Conservation (phyloP, 257 asterid genomes). For the Fraxinus pennsylvanica region DNA sequence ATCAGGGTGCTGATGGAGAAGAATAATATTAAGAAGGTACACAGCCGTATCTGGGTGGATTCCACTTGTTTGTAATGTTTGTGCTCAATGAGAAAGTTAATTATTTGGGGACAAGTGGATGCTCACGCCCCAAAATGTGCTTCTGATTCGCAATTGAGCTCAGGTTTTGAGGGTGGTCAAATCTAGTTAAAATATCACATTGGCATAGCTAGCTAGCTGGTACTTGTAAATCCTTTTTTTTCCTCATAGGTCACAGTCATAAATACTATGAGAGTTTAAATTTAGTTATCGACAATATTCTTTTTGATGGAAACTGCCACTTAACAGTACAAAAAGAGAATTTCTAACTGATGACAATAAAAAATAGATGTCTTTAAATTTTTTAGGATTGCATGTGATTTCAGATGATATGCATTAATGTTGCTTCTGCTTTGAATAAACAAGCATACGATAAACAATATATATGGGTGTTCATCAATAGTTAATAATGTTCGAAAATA, state of each 20-base stretch:
- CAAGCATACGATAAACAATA: neutral
- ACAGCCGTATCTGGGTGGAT: constrained; percentile 66
- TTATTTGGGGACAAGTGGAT: neutral
- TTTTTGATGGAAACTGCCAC: neutral
- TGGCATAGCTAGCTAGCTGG: too few species aligned
- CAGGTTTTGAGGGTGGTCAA: neutral
- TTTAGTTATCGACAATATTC: too few species aligned
- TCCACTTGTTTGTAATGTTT: constrained; percentile 31
- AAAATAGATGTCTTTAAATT: too few species aligned
- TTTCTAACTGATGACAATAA: too few species aligned
- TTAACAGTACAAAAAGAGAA: neutral
- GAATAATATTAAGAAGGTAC: constrained; percentile 52
- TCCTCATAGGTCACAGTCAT: neutral
- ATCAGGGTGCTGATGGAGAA: constrained; percentile 64
- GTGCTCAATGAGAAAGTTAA: neutral
- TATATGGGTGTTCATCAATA: neutral
- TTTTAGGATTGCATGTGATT: too few species aligned
- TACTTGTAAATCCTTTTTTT: neutral
- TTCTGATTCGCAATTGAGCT: neutral
- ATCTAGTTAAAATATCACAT: neutral
- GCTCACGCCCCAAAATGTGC: neutral
- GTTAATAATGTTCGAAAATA: neutral
- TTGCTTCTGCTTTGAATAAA: neutral
- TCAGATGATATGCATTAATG: neutral
- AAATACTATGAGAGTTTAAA: too few species aligned